Conservation (phyloP, 495 filamentous ascomycete genomes). For the Filosporella fistucella region DNA sequence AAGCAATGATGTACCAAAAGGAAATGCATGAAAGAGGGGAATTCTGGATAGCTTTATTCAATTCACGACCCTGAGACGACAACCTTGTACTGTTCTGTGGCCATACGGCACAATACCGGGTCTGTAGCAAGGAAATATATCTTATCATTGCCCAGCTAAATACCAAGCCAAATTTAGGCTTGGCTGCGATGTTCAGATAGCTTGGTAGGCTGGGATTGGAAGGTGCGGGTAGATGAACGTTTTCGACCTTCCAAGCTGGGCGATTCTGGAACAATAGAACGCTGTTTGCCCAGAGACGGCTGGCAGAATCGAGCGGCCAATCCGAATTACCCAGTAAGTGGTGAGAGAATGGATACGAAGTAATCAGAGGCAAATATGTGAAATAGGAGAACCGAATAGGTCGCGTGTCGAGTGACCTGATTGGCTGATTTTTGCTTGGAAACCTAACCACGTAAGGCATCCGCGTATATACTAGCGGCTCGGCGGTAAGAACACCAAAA, state of each 20-base stretch:
- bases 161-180: neutral
- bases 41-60: neutral
- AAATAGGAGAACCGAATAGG: no score
- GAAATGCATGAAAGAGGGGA: neutral
- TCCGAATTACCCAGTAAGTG: no score
- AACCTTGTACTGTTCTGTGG: neutral
- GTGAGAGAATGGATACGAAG: no score
- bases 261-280: no score
- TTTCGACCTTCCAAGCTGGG: conserved; percentile 6
- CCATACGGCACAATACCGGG: neutral
- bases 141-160: conserved; percentile 5
- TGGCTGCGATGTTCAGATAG: neutral
- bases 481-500: no score
- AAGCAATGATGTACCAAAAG: neutral
- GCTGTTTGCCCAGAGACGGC: no score
- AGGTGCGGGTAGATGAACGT: neutral
- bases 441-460: no score
- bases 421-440: no score
- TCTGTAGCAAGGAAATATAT: neutral
- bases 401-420: no score
- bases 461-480: no score
- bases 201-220: neutral
- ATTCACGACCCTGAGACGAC: neutral
- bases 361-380: no score
- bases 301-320: no score